Evolutionary conservation across 2,329 filamentous ascomycete species (phyloP), one percentile per base, ranked within the genome.

Genomic region (Aspergillus versicolor): DNA sequence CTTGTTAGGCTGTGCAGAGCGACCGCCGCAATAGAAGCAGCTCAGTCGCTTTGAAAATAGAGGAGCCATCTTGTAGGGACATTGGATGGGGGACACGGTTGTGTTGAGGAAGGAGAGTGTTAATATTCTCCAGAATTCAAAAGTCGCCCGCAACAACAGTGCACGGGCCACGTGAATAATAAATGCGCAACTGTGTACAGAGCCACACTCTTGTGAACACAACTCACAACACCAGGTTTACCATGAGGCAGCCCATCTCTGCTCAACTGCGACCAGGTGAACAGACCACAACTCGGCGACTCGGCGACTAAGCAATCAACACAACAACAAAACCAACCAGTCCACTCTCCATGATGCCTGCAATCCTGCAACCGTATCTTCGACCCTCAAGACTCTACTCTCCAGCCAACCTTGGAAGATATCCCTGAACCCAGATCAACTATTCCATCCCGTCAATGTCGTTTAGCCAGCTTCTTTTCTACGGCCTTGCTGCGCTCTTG

Each of bases 1-100:
- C 65, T 85, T 82, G 66, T 83, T 86, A 62, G 75, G 79, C 55
- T 84, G 79, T 34, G 81, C 79, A 34, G 88, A 89, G 65, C 83
- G 85, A 70, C 81, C 81, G 65, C 89, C 88, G 74, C 92, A 96
- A 75, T 93, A 95, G 79, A 95, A 93, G 81, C 92, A 96, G 61
- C 77, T 79, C 64, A 92, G 73, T 63, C 75, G 74, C 66, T 74
- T 77, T 44, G 70, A 67, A 52, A 79, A 76, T 52, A 77, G 63
- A 56, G 71, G 62, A 44, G 73, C 73, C 76, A 79, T 79, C 46
- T 64, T 69, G 47, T 56, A 57, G 54, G 56, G 51, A 59, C 40
- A 40, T 45, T 54, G 42, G 47, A 43, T 46, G 57, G 30, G 19
- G 30, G 30, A 40, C 27, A 52, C 37, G 24, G 27, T 17, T 34